Conservation (phyloP, 2,329 filamentous ascomycete genomes). For the Colletotrichum tamarilloi region DNA sequence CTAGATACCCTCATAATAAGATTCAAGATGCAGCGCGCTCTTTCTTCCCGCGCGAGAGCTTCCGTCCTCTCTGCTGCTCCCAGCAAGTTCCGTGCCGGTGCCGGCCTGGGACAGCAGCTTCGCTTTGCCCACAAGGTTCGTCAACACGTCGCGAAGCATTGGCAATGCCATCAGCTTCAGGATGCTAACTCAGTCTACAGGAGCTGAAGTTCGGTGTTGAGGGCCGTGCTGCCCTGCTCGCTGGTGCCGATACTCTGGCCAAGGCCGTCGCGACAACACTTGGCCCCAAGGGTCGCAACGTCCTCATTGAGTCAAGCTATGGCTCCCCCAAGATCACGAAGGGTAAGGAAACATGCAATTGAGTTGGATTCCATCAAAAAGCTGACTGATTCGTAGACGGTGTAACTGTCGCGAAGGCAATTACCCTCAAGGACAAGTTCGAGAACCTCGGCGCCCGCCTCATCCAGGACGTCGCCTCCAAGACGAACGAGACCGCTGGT, state of each 20-base stretch:
- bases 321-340: constrained; percentile 99
- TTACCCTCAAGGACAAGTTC: constrained; percentile 97
- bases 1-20: constrained; percentile 44
- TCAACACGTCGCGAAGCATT: constrained; percentile 19
- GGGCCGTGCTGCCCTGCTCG: constrained; percentile 86
- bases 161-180: constrained; percentile 34
- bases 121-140: constrained; percentile 96
- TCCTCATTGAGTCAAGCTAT: constrained; percentile 97
- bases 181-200: constrained; percentile 59
- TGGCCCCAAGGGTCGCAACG: constrained; percentile 97
- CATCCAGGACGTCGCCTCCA: constrained; percentile 97
- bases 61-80: constrained; percentile 80
- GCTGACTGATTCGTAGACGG: constrained; percentile 68
- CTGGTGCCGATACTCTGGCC: constrained; percentile 95
- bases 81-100: constrained; percentile 71
- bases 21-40: constrained; percentile 90
- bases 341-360: constrained; percentile 66
- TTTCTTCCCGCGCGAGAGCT: constrained; percentile 83
- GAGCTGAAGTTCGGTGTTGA: constrained; percentile 99
- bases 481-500: constrained; percentile 99
- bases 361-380: background rate
- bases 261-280: constrained; percentile 96
- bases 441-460: constrained; percentile 98
- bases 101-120: constrained; percentile 84
- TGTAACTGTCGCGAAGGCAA: constrained; percentile 90